Percentiles rank a stretch among this genome's conserved stretches.
phyloP scores from a whole-genome alignment of 306 rosid genomes.

The Lathyrus sativus region DNA sequence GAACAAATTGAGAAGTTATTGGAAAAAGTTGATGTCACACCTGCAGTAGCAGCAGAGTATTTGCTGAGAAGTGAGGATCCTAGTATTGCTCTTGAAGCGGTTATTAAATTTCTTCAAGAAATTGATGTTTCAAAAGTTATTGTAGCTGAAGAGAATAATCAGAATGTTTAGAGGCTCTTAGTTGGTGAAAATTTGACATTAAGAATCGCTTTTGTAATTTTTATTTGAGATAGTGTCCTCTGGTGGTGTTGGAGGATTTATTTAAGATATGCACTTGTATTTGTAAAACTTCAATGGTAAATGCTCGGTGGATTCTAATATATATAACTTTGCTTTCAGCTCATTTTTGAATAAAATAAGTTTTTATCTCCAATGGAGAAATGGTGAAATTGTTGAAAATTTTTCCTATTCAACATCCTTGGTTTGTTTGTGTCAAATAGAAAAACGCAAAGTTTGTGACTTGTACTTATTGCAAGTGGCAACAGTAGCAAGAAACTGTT shows the following conservation, averaged over 20 bases:
- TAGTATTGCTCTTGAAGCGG: conserved; percentile 34
- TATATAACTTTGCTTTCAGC: too few relatives aligned
- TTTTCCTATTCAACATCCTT: too few relatives aligned
- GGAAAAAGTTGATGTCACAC: conserved; percentile 45
- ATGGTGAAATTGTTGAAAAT: too few relatives aligned
- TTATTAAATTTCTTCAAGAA: conserved; percentile 41
- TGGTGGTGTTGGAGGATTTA: neutral
- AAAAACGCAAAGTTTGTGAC: too few relatives aligned
- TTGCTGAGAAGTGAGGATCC: conserved; percentile 56
- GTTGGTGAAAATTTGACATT: neutral
- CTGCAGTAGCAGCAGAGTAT: conserved; percentile 60
- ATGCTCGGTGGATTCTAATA: neutral
- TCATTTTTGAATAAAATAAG: too few relatives aligned
- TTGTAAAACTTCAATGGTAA: neutral
- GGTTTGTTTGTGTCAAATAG: too few relatives aligned
- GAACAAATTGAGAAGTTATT: conserved; percentile 44
- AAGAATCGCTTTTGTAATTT: neutral
- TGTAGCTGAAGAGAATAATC: neutral
- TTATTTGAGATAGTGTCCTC: too few relatives aligned
- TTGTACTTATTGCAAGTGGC: too few relatives aligned
- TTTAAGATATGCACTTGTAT: neutral
- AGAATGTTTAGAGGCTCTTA: neutral
- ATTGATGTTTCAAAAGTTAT: neutral
- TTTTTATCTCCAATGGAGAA: too few relatives aligned
- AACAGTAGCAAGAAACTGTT: too few relatives aligned